Evolutionary conservation across 495 filamentous ascomycete species (phyloP), one percentile per base, ranked within the genome.

Genomic region (Hyaloscypha hepaticicola): DNA sequence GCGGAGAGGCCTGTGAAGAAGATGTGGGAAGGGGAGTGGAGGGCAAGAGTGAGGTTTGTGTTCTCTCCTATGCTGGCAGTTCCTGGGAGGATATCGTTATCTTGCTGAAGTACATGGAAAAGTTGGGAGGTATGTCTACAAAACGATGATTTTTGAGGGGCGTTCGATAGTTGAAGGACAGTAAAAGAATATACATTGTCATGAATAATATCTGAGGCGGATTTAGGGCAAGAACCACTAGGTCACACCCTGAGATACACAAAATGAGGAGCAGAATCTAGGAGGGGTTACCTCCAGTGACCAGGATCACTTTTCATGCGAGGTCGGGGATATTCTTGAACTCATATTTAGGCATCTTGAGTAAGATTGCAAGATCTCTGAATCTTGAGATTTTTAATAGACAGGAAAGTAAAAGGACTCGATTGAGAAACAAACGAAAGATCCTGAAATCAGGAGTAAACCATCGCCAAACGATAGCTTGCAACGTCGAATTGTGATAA

Each of bases 1-100:
- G 74, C 72, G 14, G 73, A 84, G 38, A 88, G 85, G 6, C 85
- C 83, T 45, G 81, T 83, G 59, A 92, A 79, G 75, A 82, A 89
- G 59, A 92, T 85, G 22, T 82, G 80, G 9, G 79, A 70, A 11
- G 88, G 86, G 25, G 76, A 65, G 70, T 90, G 88, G 51, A 78
- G 78, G 34, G 85, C 83, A n/a, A 90, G 80, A 31, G 86, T 80
- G 63, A 83, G 74, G 59, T 90, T 75, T 21, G 87, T 82, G 66
- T 87, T 84, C 70, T 81, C 81, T 67, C 89, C 89, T 5, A 92
- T 77, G 5, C 90, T 90, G 55, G 80, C 76, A 67, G 86, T 91
- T 34, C 87, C 87, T 87, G 9, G 14, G 38, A 45, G 31, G 12
- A 33, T 6, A 16, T 45, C 16, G 31, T 45, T 19, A 45, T 9